phyloP scores from a whole-genome alignment of 108 stramenopile species.

The Hondaea fermentalgiana region DNA sequence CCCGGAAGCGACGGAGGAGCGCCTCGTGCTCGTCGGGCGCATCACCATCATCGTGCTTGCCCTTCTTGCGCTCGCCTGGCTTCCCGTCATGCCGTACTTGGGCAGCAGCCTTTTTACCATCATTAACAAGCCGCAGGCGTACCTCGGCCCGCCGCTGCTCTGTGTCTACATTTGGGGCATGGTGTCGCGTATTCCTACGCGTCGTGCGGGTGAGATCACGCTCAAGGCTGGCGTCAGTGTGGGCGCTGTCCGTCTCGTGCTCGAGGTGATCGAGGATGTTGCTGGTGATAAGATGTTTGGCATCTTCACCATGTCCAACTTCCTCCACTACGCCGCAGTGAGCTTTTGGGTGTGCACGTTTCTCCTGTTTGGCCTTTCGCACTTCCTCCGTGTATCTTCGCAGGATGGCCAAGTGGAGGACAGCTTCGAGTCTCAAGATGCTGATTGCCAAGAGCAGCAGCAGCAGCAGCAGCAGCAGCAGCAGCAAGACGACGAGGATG shows the following conservation, averaged over 20 bases:
- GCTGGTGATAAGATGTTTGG: neutral
- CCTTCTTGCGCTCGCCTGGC: neutral
- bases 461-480: too few relatives aligned
- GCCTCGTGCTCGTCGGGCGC: neutral
- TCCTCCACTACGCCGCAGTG: neutral
- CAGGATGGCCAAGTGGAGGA: neutral
- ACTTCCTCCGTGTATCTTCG: neutral
- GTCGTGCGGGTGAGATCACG: neutral
- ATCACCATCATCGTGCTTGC: neutral
- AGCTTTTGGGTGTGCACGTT: neutral
- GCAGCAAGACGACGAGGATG: neutral
- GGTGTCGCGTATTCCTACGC: neutral
- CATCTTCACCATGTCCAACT: neutral
- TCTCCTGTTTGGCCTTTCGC: neutral
- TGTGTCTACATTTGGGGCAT: conserved; percentile 14
- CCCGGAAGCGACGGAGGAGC: neutral
- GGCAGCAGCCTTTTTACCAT: conserved; percentile 16
- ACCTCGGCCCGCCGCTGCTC: neutral
- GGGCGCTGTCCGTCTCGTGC: neutral
- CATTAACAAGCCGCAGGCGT: conserved; percentile 10
- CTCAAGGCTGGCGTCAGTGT: neutral
- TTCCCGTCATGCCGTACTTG: neutral
- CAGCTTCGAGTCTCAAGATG: neutral
- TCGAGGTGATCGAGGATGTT: conserved; percentile 1
- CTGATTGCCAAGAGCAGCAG: too few relatives aligned